Conservation (phyloP, 768 basidiomycete species). For the Tylopilus felleus region DNA sequence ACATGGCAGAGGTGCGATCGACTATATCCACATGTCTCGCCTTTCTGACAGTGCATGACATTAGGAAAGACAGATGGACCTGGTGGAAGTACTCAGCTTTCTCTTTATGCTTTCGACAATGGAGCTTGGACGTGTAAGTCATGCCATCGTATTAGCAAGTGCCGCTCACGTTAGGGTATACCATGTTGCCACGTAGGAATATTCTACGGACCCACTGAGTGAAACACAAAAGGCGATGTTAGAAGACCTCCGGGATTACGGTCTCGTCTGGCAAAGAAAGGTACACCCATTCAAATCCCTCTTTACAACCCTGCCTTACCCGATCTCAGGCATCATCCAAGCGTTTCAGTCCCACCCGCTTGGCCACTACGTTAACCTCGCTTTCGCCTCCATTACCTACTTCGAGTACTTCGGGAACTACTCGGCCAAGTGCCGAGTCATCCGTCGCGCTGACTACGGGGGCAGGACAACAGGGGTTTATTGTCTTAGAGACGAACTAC, state of each 20-base stretch:
- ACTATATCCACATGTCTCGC: constrained; percentile 1
- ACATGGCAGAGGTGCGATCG: constrained; percentile 69
- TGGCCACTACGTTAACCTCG: constrained; percentile 92
- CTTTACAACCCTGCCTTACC: constrained; percentile 12
- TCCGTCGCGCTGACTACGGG: constrained; percentile 40
- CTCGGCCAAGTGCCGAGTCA: constrained; percentile 14
- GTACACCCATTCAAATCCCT: constrained; percentile 38
- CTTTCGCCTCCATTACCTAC: constrained; percentile 78
- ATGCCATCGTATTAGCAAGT: background rate
- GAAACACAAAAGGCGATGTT: constrained; percentile 83
- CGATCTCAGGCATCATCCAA: constrained; percentile 57
- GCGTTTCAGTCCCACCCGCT: constrained; percentile 90
- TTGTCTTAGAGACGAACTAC: constrained; percentile 97
- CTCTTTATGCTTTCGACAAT: constrained; percentile 97
- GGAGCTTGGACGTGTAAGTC: constrained; percentile 82
- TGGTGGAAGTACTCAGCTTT: constrained; percentile 90
- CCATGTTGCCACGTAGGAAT: constrained; percentile 57
- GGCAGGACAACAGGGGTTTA: constrained; percentile 79
- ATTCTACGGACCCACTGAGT: constrained; percentile 77
- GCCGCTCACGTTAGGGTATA: background rate
- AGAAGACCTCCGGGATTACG: constrained; percentile 90
- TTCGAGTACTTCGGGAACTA: constrained; percentile 31
- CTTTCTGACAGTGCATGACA: constrained; percentile 6
- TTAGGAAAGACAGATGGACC: constrained; percentile 85
- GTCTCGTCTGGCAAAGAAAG: constrained; percentile 84